These are phyloP conservation scores for Fusarium austroafricanum DNA, from an alignment of 2,329 filamentous ascomycete genomes.

Conservation along the genomic window DNA sequence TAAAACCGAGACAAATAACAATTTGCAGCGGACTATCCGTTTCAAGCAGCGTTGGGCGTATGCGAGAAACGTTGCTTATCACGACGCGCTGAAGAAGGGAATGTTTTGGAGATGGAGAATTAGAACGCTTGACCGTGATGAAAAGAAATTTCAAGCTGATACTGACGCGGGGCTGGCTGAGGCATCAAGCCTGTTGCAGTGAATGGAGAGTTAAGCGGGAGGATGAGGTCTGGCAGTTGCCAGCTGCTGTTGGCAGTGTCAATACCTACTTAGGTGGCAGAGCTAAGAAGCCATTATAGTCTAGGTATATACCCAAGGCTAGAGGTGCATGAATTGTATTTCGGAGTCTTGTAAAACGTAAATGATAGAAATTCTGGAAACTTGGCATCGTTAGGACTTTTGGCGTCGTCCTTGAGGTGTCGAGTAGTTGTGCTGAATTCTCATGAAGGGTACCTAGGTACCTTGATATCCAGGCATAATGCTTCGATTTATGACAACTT, in stretches of 20 bases:
- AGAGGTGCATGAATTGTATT: not conserved
- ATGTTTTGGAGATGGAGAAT: not conserved
- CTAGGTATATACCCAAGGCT: too few species aligned
- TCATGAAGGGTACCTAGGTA: not conserved
- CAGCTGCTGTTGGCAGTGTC: slow-evolving; percentile 20
- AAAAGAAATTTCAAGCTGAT: not conserved
- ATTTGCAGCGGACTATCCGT: not conserved
- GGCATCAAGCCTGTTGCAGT: slow-evolving; percentile 3
- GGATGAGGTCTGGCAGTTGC: slow-evolving; percentile 14
- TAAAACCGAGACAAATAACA: not conserved
- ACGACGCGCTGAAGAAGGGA: slow-evolving; percentile 2
- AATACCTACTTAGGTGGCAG: slow-evolving; percentile 12
- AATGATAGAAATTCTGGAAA: not conserved
- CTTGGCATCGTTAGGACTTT: not conserved
- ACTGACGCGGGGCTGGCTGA: not conserved
- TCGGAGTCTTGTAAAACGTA: not conserved
- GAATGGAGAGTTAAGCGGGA: not conserved
- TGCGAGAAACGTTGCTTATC: slow-evolving; percentile 12
- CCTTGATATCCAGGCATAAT: too few species aligned
- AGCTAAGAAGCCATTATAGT: not conserved
- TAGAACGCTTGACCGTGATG: not conserved
- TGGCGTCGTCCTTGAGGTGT: not conserved
- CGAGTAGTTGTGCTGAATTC: not conserved
- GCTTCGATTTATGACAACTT: not conserved
- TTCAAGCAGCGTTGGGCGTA: slow-evolving; percentile 5